Base-by-base conservation (phyloP, 139 green algal species). In the Closterium sp. region DNA sequence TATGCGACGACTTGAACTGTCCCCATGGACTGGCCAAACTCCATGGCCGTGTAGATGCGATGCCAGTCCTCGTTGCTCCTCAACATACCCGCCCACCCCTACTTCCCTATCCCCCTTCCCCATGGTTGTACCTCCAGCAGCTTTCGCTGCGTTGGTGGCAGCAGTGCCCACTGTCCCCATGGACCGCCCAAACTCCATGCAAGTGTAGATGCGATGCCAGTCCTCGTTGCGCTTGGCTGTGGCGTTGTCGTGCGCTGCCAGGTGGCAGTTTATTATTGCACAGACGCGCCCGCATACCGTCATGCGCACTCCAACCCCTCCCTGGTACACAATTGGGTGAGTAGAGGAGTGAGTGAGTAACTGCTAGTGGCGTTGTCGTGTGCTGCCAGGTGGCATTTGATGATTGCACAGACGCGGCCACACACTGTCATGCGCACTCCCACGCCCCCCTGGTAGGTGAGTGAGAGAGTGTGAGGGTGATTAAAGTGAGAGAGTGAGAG, bases 361-460 rank as follows among this genome's bases (percentile, higher is more conserved):
- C n/a, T n/a, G n/a, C n/a, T n/a, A n/a, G n/a, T n/a, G n/a, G 96
- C 94, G 23, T 96, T 93, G 95, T 98, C 96, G 94, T 99, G 98
- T 8, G 98, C 98, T 1, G 97, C 96, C 95, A 99, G 97, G 95
- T 99, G 98, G 6, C 96, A 97, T 64, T 92, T 96, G 30, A 99
- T 88, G 38, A 97, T 94, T 9, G 96, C 95, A 1, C 98, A 5
- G 1, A 91, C 94, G 34, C 95, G 94, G 66, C 97, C 95, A 94
- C 96, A 97, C 32, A 99, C 87, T 9, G 94, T 94, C 91, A 99
- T 97, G 64, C 95, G 95, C 16, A 98, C 94, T 8, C 96, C 98
- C 31, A 98, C 97, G 0, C 95, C 97, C 28, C 98, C 98, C 87
- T 93, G 86, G 12, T 66, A 8, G 19, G 38, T 23, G 19, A 66